phyloP scores from a whole-genome alignment of 148 eudicot species.

The Rhododendron molle region DNA sequence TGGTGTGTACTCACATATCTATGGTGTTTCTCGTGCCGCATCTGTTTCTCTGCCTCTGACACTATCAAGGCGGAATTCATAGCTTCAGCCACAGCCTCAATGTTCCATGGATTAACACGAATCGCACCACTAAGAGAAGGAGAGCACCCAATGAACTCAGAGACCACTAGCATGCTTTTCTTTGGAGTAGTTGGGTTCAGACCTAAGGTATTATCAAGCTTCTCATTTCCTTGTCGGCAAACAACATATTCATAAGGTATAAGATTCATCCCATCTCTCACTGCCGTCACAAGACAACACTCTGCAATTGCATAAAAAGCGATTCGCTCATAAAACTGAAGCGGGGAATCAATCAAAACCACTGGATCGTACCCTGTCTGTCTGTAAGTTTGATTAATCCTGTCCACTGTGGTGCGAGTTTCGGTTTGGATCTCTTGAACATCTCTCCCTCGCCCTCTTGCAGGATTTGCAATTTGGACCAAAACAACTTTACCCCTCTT shows the following conservation, averaged over 20 bases:
- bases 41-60: conserved; percentile 62
- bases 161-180: conserved; percentile 86
- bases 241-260: conserved; percentile 83
- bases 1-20: conserved; percentile 78
- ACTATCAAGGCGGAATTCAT: conserved; percentile 65
- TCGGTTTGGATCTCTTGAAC: conserved; percentile 68
- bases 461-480: conserved; percentile 85
- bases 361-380: conserved; percentile 63
- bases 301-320: conserved; percentile 78
- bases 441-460: conserved; percentile 78
- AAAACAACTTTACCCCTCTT: conserved; percentile 68
- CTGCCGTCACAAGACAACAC: conserved; percentile 84
- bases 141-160: conserved; percentile 80
- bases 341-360: conserved; percentile 54
- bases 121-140: conserved; percentile 91
- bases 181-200: conserved; percentile 44
- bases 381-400: conserved; percentile 59
- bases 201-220: conserved; percentile 46
- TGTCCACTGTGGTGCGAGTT: conserved; percentile 50
- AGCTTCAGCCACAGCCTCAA: conserved; percentile 71
- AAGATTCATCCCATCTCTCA: conserved; percentile 86
- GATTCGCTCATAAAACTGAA: conserved; percentile 69
- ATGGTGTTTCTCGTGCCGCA: conserved; percentile 82
- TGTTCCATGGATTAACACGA: conserved; percentile 84
- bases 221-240: conserved; percentile 63